These are phyloP conservation scores for Mycena pura DNA, from an alignment of 768 basidiomycete genomes.

Conservation along the genomic window DNA sequence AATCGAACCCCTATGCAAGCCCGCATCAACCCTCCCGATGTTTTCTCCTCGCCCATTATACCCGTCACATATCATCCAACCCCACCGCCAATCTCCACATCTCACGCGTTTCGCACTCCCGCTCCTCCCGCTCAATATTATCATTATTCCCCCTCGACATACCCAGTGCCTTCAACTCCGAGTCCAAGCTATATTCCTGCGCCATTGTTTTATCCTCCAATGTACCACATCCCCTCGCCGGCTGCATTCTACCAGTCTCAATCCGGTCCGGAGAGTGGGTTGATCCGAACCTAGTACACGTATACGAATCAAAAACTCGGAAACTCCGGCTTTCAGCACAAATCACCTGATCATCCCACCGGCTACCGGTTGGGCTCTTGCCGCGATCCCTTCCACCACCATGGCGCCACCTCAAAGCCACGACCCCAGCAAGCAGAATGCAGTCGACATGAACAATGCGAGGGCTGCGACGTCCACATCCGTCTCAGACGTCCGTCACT, in stretches of 20 bases:
- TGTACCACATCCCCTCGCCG: neutral
- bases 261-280: no score
- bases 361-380: neutral
- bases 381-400: conserved; percentile 1
- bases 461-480: conserved; percentile 51
- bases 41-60: no score
- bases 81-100: neutral
- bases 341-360: neutral
- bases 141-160: neutral
- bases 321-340: no score
- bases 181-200: neutral
- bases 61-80: neutral
- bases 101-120: neutral
- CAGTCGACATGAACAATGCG: conserved; percentile 58
- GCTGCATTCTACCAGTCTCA: neutral
- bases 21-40: no score
- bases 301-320: no score
- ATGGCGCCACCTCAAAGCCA: conserved; percentile 28
- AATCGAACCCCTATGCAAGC: no score
- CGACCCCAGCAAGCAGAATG: conserved; percentile 55
- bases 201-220: neutral
- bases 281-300: neutral
- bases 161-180: neutral
- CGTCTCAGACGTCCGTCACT: conserved; percentile 49
- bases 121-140: neutral